These are phyloP conservation scores for Fereydounia khargensis DNA, from an alignment of 1,284 basidiomycete genomes.

Conservation along the genomic window DNA sequence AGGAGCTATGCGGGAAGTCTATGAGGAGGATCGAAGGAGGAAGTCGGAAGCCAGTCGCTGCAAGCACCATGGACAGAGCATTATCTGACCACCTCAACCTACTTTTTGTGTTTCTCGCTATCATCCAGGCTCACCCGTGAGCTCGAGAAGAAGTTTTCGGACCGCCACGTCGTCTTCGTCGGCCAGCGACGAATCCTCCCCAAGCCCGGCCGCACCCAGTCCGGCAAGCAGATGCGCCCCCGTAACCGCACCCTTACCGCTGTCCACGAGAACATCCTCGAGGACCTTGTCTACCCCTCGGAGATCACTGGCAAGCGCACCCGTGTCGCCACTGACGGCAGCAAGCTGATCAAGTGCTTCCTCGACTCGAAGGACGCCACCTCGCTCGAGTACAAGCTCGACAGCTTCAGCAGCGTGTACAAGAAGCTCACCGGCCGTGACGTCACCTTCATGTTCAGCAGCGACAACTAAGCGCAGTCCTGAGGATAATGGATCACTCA, in stretches of 20 bases:
- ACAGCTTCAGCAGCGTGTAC: conserved; percentile 92
- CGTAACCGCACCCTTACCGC: conserved; percentile 93
- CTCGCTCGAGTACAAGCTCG: conserved; percentile 98
- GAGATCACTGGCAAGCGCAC: conserved; percentile 99
- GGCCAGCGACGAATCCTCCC: conserved; percentile 97
- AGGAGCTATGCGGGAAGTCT: too few relatives aligned
- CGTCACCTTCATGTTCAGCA: conserved; percentile 62
- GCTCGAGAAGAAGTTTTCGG: conserved; percentile 99
- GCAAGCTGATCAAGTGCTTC: conserved; percentile 62
- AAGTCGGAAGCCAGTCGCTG: too few relatives aligned
- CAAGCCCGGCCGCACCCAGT: conserved; percentile 91
- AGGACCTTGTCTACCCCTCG: conserved; percentile 97
- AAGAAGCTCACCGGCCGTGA: conserved; percentile 91
- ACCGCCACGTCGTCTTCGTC: conserved; percentile 97
- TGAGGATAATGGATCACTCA: too few relatives aligned
- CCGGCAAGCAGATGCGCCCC: conserved; percentile 92
- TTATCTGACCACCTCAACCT: too few relatives aligned
- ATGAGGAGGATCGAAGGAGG: too few relatives aligned
- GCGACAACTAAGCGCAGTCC: conserved; percentile 41
- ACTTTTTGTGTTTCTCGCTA: neutral
- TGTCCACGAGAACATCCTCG: conserved; percentile 96
- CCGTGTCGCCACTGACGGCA: conserved; percentile 62
- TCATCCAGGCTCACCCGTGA: conserved; percentile 85
- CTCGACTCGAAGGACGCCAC: conserved; percentile 98
- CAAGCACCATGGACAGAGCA: too few relatives aligned